These are phyloP conservation scores for Scedosporium apiospermum DNA, from an alignment of 2,329 filamentous ascomycete species.

Conservation along the genomic window DNA sequence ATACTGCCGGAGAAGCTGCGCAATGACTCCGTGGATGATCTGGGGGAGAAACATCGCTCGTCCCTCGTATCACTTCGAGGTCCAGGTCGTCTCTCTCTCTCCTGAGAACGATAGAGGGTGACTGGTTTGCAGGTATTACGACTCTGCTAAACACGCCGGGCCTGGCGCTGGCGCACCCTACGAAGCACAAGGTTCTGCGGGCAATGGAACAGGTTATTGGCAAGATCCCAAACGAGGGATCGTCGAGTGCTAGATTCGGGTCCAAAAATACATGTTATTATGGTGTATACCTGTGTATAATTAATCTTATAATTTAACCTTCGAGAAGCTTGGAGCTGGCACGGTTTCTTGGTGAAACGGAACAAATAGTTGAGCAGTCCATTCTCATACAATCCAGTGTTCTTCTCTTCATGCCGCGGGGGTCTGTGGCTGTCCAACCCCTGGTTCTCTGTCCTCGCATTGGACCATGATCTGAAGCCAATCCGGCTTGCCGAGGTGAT, in stretches of 20 bases:
- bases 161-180: no score
- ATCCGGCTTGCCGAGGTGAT: not conserved
- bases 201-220: not conserved
- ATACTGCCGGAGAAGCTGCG: not conserved
- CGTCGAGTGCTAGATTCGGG: no score
- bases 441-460: not conserved
- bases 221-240: not conserved
- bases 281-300: no score
- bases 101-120: no score
- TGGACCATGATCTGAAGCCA: not conserved
- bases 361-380: not conserved
- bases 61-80: not conserved
- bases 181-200: not conserved
- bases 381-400: not conserved
- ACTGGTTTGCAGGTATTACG: no score
- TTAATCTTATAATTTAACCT: not conserved
- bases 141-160: no score
- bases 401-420: not conserved
- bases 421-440: not conserved
- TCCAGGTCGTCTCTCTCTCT: no score
- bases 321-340: not conserved
- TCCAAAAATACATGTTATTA: no score
- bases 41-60: not conserved
- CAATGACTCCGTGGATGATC: not conserved
- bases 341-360: not conserved